These are phyloP conservation scores for Fraxinus ornus DNA, from an alignment of 305 asterid genomes.

Conservation along the genomic window DNA sequence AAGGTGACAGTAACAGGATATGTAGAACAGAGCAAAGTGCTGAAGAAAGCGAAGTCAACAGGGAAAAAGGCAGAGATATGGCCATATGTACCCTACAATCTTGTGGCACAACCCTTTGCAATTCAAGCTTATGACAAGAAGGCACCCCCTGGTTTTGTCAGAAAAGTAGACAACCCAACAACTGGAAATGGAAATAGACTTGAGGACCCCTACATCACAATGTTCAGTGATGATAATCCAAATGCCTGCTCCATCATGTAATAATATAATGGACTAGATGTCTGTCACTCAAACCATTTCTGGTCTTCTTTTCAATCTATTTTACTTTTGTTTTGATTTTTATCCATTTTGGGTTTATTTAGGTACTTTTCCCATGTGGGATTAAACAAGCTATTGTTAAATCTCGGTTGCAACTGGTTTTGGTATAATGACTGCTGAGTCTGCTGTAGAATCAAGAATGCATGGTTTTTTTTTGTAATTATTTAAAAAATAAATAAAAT, in stretches of 20 bases:
- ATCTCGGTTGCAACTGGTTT: background rate
- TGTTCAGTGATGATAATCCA: constrained; percentile 87
- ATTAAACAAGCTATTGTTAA: background rate
- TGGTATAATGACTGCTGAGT: background rate
- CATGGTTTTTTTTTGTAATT: background rate
- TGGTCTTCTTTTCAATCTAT: background rate
- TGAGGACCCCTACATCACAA: constrained; percentile 64
- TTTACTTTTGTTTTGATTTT: background rate
- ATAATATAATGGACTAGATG: background rate
- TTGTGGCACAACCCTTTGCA: constrained; percentile 81
- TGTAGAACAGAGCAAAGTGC: constrained; percentile 63
- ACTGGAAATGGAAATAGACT: constrained; percentile 11
- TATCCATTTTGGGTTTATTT: background rate
- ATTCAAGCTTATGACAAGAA: constrained; percentile 72
- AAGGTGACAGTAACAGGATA: constrained; percentile 77
- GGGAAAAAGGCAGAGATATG: constrained; percentile 83
- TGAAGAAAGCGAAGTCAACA: constrained; percentile 72
- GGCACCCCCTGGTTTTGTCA: constrained; percentile 80
- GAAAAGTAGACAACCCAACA: constrained; percentile 48
- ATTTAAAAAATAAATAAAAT: background rate
- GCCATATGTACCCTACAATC: constrained; percentile 80
- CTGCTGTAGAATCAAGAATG: background rate
- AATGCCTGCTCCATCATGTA: constrained; percentile 77
- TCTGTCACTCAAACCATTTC: background rate
- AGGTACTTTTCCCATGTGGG: background rate